phyloP scores from a whole-genome alignment of 306 rosid species.

The Dryas drummondii region DNA sequence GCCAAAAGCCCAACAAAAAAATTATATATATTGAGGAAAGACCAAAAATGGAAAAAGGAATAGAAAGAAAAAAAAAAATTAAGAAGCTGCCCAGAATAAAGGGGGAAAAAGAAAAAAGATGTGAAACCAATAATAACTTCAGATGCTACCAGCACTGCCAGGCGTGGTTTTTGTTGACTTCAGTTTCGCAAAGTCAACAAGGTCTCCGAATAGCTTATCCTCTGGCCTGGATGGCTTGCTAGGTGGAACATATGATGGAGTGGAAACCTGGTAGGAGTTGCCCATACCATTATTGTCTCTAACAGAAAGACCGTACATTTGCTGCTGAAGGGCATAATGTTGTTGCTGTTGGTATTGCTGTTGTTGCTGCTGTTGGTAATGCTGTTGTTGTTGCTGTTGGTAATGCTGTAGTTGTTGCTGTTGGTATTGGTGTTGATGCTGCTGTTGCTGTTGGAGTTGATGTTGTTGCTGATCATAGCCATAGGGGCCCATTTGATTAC shows the following conservation, averaged over 20 bases:
- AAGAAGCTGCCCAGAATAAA: conserved; percentile 37
- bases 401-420: conserved; percentile 2
- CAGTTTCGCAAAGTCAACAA: conserved; percentile 81
- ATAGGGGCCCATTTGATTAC: conserved; percentile 61
- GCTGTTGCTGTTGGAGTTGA: not conserved
- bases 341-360: conserved; percentile 47
- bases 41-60: conserved; percentile 23
- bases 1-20: conserved; percentile 26
- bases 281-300: conserved; percentile 55
- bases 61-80: conserved; percentile 11
- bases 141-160: conserved; percentile 55
- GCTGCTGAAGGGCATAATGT: conserved; percentile 50
- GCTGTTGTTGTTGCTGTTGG: conserved; percentile 6
- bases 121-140: conserved; percentile 29
- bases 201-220: conserved; percentile 94
- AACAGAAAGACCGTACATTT: conserved; percentile 77
- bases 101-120: conserved; percentile 5
- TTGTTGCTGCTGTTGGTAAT: conserved; percentile 12
- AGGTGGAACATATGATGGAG: conserved; percentile 61
- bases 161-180: conserved; percentile 68
- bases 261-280: conserved; percentile 62
- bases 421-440: conserved; percentile 15
- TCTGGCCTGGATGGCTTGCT: conserved; percentile 83
- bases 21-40: conserved; percentile 30
- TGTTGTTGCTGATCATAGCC: conserved; percentile 80